Conservation (phyloP, 805 yeast species). For the Candida vartiovaarae region DNA sequence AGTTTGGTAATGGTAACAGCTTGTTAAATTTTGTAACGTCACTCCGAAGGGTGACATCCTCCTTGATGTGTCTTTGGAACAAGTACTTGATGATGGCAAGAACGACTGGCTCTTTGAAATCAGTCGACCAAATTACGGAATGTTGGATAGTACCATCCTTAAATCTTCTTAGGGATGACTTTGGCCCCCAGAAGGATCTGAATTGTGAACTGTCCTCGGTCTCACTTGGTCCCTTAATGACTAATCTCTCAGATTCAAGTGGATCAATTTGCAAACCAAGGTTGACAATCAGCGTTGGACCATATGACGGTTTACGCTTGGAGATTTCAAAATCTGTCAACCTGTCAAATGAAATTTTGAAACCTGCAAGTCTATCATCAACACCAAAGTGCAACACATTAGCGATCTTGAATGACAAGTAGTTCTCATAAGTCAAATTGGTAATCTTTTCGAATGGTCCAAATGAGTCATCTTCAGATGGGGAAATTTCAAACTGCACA, state of each 20-base stretch:
- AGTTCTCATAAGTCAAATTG: conserved; percentile 63
- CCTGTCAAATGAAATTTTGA: conserved; percentile 28
- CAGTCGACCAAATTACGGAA: conserved; percentile 78
- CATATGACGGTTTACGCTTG: conserved; percentile 46
- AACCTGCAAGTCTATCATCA: conserved; percentile 36
- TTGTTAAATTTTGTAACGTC: conserved; percentile 41
- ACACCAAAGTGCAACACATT: conserved; percentile 50
- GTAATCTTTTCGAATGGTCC: conserved; percentile 69
- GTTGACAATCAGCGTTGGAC: conserved; percentile 27
- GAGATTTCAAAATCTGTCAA: conserved; percentile 27
- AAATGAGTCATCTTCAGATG: conserved; percentile 38
- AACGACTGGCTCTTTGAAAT: conserved; percentile 54
- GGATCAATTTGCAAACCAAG: conserved; percentile 68
- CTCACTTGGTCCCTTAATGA: conserved; percentile 81
- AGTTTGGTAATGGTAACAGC: conserved; percentile 51
- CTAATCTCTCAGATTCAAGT: conserved; percentile 67
- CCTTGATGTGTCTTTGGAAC: conserved; percentile 55
- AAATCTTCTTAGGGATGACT: conserved; percentile 81
- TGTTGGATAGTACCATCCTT: conserved; percentile 88
- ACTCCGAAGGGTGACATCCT: conserved; percentile 25
- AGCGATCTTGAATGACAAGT: conserved; percentile 52
- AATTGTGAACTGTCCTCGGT: conserved; percentile 53
- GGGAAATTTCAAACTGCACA: conserved; percentile 40
- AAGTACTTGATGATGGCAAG: conserved; percentile 57
- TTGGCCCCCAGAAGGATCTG: conserved; percentile 83